Evolutionary conservation across 208 protist genomes (phyloP), one percentile per base, ranked within the genome.

Genomic region (Herpetomonas samuelpessoai): DNA sequence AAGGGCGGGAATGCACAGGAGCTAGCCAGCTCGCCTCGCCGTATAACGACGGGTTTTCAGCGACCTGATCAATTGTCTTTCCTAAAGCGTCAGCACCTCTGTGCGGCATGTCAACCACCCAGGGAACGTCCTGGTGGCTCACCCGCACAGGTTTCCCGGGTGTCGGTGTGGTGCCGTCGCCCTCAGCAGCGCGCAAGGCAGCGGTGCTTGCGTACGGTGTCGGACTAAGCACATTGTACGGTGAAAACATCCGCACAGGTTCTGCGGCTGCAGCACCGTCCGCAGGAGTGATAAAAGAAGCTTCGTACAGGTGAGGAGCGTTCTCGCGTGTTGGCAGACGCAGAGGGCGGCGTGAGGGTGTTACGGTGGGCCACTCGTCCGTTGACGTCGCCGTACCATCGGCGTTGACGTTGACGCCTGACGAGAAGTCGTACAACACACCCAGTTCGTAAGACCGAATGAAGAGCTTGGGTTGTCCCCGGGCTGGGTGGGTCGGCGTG

Each of bases 381-480:
- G 12, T 4, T 7, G 50, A 47, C 14, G 16, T 30, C 58, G 21
- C 55, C 12, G 14, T 35, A 18, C 35, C 14, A 1, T 28, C 18
- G 27, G 60, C 12, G 2, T 53, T 50, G 44, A 51, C 25, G 16
- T 45, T 0, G 29, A 81, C 50, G 27, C 49, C 71, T 2, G 76
- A 86, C 16, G 54, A 53, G 3, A 61, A 50, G 49, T 81, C 73
- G 61, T 91, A 91, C 18, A 96, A 47, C 7, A 96, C 88, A n/a
- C 91, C 91, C 4, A 95, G 41, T 62, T 96, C 88, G 72, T 95
- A 96, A 3, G 80, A 91, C 7, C 79, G 68, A 49, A 95, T 79
- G 1, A 74, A 48, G 18, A 88, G 60, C 21, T 44, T 29, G 2
- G 24, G 25, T 2, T 38, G 35, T 10, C 26, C 35, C 22, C 44